Percentiles rank a stretch among this genome's conserved stretches.
Evolutionary conservation across 78 protist genomes (phyloP).

Genomic region (Creolimax fragrantissima): DNA sequence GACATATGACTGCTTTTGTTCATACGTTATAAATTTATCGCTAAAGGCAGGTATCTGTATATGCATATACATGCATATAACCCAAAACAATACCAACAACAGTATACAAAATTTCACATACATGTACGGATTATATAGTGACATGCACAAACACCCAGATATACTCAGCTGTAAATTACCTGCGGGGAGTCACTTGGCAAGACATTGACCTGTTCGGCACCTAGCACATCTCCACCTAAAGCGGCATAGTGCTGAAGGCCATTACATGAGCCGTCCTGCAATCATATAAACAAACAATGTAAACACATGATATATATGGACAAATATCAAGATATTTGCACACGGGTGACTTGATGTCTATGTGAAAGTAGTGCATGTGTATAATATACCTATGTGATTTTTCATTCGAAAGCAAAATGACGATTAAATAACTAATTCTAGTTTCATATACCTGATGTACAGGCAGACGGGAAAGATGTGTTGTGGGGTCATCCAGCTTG

Average conservation of each 20-base stretch:
- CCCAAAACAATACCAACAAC: too few relatives aligned
- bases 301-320: too few relatives aligned
- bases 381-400: neutral
- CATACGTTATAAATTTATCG: neutral
- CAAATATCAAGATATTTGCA: too few relatives aligned
- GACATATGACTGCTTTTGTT: too few relatives aligned
- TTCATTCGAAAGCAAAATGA: neutral
- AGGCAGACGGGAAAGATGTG: constrained; percentile 50
- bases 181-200: constrained; percentile 47
- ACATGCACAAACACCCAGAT: neutral
- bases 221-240: constrained; percentile 73
- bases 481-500: constrained; percentile 15
- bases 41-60: neutral
- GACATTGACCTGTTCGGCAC: constrained; percentile 75
- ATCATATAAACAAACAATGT: too few relatives aligned
- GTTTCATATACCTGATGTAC: constrained; percentile 44
- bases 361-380: neutral
- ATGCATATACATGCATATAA: neutral
- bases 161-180: neutral
- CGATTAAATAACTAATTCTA: neutral
- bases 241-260: constrained; percentile 96
- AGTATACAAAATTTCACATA: neutral
- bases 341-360: neutral
- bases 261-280: constrained; percentile 79
- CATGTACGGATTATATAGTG: neutral